phyloP scores from a whole-genome alignment of 2,329 filamentous ascomycete genomes.

The Aspergillus aculeatinus region DNA sequence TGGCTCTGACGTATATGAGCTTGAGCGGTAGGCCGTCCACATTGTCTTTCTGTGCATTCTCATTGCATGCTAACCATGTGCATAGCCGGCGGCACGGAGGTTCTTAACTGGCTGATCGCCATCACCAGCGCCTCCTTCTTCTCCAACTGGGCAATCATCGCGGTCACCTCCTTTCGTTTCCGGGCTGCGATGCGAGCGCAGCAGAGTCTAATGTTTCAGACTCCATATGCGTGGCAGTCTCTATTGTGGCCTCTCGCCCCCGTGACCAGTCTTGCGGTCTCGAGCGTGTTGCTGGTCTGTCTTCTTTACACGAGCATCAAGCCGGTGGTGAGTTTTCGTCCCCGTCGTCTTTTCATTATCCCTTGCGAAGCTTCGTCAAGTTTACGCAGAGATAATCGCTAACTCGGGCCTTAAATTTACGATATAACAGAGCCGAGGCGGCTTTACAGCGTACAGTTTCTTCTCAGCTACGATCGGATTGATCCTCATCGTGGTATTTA shows the following conservation, averaged over 20 bases:
- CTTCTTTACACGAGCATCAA: constrained; percentile 2
- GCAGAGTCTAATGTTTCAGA: constrained; percentile 24
- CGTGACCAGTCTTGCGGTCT: neutral
- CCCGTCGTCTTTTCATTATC: neutral
- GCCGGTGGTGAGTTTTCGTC: neutral
- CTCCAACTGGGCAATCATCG: constrained; percentile 36
- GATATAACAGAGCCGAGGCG: neutral
- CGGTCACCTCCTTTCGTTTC: constrained; percentile 34
- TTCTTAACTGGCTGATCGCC: constrained; percentile 12
- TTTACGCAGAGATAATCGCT: neutral
- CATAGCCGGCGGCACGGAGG: constrained; percentile 7
- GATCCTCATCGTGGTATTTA: constrained; percentile 1
- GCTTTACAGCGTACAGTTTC: constrained; percentile 11
- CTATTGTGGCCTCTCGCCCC: constrained; percentile 31
- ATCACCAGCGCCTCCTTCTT: constrained; percentile 37
- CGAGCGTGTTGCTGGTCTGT: constrained; percentile 2
- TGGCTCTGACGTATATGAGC: constrained; percentile 33
- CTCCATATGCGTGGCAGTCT: constrained; percentile 31
- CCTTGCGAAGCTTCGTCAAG: too few relatives aligned
- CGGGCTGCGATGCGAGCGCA: constrained; percentile 24
- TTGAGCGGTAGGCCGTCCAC: constrained; percentile 23
- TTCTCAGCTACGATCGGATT: constrained; percentile 11
- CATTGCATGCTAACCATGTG: neutral
- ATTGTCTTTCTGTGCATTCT: too few relatives aligned
- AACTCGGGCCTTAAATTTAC: neutral